Evolutionary conservation across 768 basidiomycete species (phyloP), one percentile per base, ranked within the genome.

Genomic region (Plicaturopsis crispa): DNA sequence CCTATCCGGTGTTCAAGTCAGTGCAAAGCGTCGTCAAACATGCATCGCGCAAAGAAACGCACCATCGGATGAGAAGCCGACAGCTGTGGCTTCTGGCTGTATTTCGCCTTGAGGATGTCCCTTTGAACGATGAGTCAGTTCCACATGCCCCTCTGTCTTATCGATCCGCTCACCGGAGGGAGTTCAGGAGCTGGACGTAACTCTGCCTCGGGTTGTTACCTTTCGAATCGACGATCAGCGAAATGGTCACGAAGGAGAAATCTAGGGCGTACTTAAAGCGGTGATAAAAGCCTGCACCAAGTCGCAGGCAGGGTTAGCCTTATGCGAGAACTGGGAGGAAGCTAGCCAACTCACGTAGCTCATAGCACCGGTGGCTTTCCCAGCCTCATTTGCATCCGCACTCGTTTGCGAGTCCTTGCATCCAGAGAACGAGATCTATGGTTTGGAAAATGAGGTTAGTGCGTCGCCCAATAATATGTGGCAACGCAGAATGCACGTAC

Each of bases 401-500:
- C 84, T 86, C n/a, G 83, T 87, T 55, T 87, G 83, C 12, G 75
- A 68, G 53, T 87, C 85, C 45, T 82, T 83, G 56, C 84, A 85
- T 19, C 83, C 85, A 52, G 81, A 83, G 73, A 78, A 87, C n/a
- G 80, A 81, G n/a, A 87, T 82, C 84, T 87, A 39, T 28, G 31
- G 38, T 36, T 5, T 2, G 13, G 42, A 42, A 20, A 8, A 36
- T 6, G 10, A 20, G 22, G 24, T 35, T 5, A 31, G 40, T 47
- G 10, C 42, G 23, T 12, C 12, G 13, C 19, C 22, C 6, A 31
- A 31, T 7, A 14, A 14, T 37, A 23, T 4, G 11, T 35, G 36
- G 24, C 5, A 28, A n/a, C n/a, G n/a, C n/a, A n/a, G n/a, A n/a
- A n/a, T n/a, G n/a, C n/a, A 70, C 84, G 44, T 52, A 90, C 88